phyloP scores from a whole-genome alignment of 495 filamentous ascomycete genomes.

The Aspergillus sparsus region DNA sequence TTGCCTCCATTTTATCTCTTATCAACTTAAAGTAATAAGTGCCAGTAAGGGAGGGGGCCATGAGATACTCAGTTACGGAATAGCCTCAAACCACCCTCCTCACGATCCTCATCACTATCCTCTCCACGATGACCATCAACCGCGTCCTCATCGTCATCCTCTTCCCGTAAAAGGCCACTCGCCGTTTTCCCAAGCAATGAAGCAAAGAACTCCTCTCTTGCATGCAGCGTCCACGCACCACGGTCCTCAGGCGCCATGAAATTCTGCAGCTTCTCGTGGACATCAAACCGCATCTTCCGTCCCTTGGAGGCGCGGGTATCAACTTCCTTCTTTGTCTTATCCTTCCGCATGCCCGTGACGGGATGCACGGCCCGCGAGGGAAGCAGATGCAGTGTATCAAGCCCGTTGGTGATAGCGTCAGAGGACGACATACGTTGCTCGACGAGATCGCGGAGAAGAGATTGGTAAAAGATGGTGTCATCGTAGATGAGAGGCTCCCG shows the following conservation, averaged over 20 bases:
- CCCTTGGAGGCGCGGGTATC: slow-evolving; percentile 96
- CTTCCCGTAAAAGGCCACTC: slow-evolving; percentile 71
- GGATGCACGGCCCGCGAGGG: slow-evolving; percentile 40
- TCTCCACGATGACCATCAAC: slow-evolving; percentile 37
- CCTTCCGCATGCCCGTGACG: slow-evolving; percentile 70
- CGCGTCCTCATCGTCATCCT: slow-evolving; percentile 49
- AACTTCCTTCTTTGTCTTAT: slow-evolving; percentile 77
- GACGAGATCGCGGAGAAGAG: slow-evolving; percentile 87
- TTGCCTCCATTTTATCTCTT: no score
- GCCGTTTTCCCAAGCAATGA: slow-evolving; percentile 74
- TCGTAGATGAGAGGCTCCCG: slow-evolving; percentile 66
- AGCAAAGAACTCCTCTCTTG: slow-evolving; percentile 84
- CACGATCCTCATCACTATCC: slow-evolving; percentile 55
- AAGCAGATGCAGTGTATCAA: slow-evolving; percentile 42
- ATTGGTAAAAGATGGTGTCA: slow-evolving; percentile 90
- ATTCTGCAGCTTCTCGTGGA: slow-evolving; percentile 96
- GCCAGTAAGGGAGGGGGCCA: no score
- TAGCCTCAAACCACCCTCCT: slow-evolving; percentile 72
- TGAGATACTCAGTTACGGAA: slow-evolving; percentile 56
- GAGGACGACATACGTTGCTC: slow-evolving; percentile 69
- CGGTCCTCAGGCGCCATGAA: slow-evolving; percentile 95
- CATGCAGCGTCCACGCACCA: slow-evolving; percentile 70
- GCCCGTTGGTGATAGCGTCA: slow-evolving; percentile 46
- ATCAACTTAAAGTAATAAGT: no score
- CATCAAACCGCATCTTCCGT: slow-evolving; percentile 85